A percentile compares a stretch with the other conserved stretches of the same genome.
Evolutionary conservation across 306 rosid species (phyloP).

Genomic region (Quercus ilex): DNA sequence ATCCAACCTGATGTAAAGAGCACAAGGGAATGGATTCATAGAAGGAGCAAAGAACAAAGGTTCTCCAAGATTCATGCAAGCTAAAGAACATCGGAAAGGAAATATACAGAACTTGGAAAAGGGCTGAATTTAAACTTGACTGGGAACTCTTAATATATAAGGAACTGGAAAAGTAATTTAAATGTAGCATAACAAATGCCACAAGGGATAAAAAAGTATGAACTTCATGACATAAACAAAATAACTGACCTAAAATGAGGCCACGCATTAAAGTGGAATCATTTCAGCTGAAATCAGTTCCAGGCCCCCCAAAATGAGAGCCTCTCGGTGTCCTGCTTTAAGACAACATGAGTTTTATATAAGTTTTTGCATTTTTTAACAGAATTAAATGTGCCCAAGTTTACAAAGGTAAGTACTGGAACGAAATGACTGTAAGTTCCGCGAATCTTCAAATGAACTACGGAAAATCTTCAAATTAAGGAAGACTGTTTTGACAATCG

Average conservation of each 20-base stretch:
- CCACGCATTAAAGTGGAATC: conserved; percentile 72
- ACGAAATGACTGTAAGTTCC: conserved; percentile 48
- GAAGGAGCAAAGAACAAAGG: conserved; percentile 2
- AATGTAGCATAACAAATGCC: conserved; percentile 55
- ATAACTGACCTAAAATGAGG: conserved; percentile 79
- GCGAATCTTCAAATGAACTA: conserved; percentile 33
- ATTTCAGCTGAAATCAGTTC: conserved; percentile 70
- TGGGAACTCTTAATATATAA: conserved; percentile 25
- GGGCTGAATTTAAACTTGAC: conserved; percentile 21
- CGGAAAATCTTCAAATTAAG: conserved; percentile 14
- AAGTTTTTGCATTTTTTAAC: conserved; percentile 44
- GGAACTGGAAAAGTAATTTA: conserved; percentile 45
- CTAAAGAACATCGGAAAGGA: conserved; percentile 2
- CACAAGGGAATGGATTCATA: conserved; percentile 17
- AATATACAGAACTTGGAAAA: background rate
- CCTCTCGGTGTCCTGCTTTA: conserved; percentile 70
- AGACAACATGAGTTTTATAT: conserved; percentile 63
- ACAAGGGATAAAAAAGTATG: conserved; percentile 34
- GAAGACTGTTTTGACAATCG: background rate
- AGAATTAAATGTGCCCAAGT: conserved; percentile 53
- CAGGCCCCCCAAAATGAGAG: conserved; percentile 73
- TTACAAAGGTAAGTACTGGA: conserved; percentile 48
- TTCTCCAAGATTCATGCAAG: conserved; percentile 7
- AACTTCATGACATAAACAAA: conserved; percentile 52
- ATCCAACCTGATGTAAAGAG: conserved; percentile 3